Base-by-base conservation (phyloP, 176 grass and related monocot genomes). In the Zoysia japonica region DNA sequence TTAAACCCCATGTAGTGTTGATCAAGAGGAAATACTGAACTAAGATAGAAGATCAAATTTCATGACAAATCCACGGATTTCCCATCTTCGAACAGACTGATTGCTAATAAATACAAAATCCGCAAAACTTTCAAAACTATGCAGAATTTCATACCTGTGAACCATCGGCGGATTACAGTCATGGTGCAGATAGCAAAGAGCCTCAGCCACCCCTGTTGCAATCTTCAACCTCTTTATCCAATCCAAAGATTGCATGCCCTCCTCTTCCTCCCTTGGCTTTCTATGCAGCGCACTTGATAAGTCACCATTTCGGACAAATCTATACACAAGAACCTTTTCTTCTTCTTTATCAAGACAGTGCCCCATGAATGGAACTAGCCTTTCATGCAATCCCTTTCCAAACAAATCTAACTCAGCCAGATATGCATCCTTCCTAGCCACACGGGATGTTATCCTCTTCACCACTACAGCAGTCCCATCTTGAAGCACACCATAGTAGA, bases 151-250 rank as follows among this genome's bases (percentile, higher is more conserved):
- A 63, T 98, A 98, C 96, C 91, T 98, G 87, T 98, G 92, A 74
- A 98, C 96, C 76, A 98, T 92, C 11, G 92, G 92, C 68, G 96
- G 92, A 50, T 70, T 80, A 89, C 92, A 98, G 52, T 94, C 92
- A 62, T 99, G 90, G 62, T 99, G 92, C 71, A 99, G 84, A 79
- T 99, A 99, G 60, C 93, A 89, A 66, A 99, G 84, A 43, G 96
- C 90, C 82, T 99, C 96, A 19, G 92, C 96, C 8, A 93, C 88
- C 47, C 96, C 96, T 57, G 85, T 99, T 42, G 96, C 96, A 80
- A 99, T 96, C 87, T 99, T 99, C 61, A 99, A 71, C 66, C 96
- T 99, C 86, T 99, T 95, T 77, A 99, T 93, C 96, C 96, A 99
- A 87, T 99, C 96, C 77, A 99, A 87, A 57, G 96, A 91, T 82